Evolutionary conservation across 106 monocot species (phyloP), one percentile per base, ranked within the genome.

Genomic region (Platanthera zijinensis): DNA sequence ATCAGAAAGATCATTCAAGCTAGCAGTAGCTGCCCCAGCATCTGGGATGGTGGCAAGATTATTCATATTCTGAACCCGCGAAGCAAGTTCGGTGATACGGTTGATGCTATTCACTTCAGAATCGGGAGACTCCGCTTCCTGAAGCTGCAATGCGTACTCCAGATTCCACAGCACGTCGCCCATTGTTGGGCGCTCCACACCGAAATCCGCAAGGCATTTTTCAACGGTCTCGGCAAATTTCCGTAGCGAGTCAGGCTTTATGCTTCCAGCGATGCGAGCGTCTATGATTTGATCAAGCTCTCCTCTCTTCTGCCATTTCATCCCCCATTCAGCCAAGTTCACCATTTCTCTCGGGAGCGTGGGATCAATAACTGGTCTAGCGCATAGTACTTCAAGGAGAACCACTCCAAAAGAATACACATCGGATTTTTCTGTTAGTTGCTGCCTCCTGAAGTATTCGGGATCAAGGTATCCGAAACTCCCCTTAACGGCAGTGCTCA

Each of bases 401-500:
- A 92, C 89, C 5, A 92, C 92, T 48, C 92, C 92, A 25, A 92
- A 92, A 0, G 86, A 86, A 68, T 92, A 92, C 45, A 92, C 92
- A 79, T 92, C 88, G 0, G 92, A 92, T 57, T 92, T 92, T 50
- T 92, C 92, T 8, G 89, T 92, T 21, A 92, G 57, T 50, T 87
- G 89, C 59, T 92, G 92, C 77, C 92, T 85, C 30, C 92, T 56
- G 80, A 89, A 92, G 71, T 92, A 92, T 70, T 92, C 89, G 10
- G 89, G 89, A 73, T 92, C 92, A 18, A 92, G 83, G 75, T 91
- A 91, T n/a, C 91, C 91, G n/a, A 91, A 91, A 59, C 91, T 91
- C 25, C 91, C 91, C 71, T 92, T 92, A 14, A 92, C 92, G 25
- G 89, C 89, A 1, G 92, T 92, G 52, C 92, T 92, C 12, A 92